These are phyloP conservation scores for Umbelopsis ramanniana DNA, from an alignment of 192 early-diverging fungal species.

Conservation along the genomic window DNA sequence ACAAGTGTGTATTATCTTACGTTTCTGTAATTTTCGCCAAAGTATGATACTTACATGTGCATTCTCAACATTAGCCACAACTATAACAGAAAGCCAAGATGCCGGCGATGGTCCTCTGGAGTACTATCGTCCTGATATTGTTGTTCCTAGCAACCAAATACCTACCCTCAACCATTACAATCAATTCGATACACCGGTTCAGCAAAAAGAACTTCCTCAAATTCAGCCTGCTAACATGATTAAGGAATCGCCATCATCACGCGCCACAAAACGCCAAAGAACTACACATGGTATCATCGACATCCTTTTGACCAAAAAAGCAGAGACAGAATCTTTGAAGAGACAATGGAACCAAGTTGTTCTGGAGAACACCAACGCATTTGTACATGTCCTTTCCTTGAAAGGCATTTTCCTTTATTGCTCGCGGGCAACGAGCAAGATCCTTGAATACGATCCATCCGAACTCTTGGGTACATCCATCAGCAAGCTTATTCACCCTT, in stretches of 20 bases:
- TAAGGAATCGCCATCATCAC: background rate
- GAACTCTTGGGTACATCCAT: constrained; percentile 66
- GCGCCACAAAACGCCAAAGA: background rate
- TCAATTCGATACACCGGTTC: background rate
- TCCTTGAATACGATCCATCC: constrained; percentile 58
- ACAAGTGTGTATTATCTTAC: constrained; percentile 8
- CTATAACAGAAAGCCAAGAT: constrained; percentile 4
- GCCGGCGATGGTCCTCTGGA: constrained; percentile 17
- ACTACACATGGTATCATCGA: background rate
- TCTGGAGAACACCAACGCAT: constrained; percentile 59
- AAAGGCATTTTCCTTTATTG: constrained; percentile 71
- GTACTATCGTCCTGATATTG: constrained; percentile 24
- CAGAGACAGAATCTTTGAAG: constrained; percentile 2
- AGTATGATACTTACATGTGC: background rate
- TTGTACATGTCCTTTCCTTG: constrained; percentile 69
- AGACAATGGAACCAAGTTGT: constrained; percentile 48
- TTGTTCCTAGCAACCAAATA: background rate
- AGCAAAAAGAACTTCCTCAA: too few species aligned
- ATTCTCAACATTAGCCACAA: background rate
- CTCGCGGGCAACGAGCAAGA: constrained; percentile 42
- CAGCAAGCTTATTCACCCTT: constrained; percentile 65
- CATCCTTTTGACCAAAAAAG: background rate
- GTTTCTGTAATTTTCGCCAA: too few species aligned
- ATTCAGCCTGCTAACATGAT: background rate
- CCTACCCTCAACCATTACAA: background rate